A percentile compares a stretch with the other conserved stretches of the same genome.
Evolutionary conservation across 208 protist genomes (phyloP).

Genomic region (Crithidia mellificae): DNA sequence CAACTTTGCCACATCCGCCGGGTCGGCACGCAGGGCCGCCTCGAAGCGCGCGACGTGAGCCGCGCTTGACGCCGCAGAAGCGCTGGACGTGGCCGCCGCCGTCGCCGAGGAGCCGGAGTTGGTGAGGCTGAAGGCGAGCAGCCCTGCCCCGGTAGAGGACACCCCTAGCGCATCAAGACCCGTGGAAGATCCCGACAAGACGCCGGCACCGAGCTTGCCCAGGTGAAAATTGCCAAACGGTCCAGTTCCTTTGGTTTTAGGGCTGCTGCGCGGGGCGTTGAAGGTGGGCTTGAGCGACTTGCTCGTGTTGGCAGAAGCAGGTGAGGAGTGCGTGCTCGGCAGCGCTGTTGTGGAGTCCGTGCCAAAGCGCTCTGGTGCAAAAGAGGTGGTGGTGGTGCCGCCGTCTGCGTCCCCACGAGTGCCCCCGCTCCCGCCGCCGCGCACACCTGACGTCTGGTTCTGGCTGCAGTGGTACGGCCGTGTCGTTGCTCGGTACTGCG

Average conservation of each 20-base stretch:
- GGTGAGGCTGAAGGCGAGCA: neutral
- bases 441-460: neutral
- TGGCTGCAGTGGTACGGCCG: slow-evolving; percentile 41
- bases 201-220: neutral
- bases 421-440: neutral
- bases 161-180: neutral
- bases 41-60: slow-evolving; percentile 33
- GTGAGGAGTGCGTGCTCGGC: neutral
- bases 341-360: neutral
- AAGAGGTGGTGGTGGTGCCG: neutral
- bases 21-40: slow-evolving; percentile 31
- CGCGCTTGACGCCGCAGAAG: slow-evolving; percentile 1
- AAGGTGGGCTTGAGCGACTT: slow-evolving; percentile 5
- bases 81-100: no score
- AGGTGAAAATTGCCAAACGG: neutral
- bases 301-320: neutral
- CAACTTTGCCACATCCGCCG: slow-evolving; percentile 42
- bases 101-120: neutral
- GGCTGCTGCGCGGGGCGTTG: neutral
- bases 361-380: neutral
- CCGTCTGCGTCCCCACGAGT: slow-evolving; percentile 5
- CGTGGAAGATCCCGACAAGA: neutral
- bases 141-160: neutral
- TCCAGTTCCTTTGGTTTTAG: neutral
- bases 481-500: slow-evolving; percentile 22